phyloP scores from a whole-genome alignment of 2,329 filamentous ascomycete genomes.

The Coniochaeta sp. region DNA sequence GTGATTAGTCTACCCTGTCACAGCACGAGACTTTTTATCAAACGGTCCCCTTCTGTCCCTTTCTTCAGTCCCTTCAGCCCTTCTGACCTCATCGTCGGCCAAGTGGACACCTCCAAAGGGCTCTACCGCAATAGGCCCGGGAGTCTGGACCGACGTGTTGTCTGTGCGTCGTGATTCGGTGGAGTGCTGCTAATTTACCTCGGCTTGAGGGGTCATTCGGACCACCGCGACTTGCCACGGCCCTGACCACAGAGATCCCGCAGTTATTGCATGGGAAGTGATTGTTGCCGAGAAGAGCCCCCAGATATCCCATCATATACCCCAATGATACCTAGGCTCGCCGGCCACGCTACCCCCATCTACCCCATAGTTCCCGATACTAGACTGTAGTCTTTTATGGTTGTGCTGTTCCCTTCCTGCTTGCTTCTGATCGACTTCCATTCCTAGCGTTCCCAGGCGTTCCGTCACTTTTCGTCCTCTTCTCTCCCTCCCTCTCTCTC shows the following conservation, averaged over 20 bases:
- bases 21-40: not conserved
- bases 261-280: no score
- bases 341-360: constrained; percentile 6
- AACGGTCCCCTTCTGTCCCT: no score
- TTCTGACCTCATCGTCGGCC: not conserved
- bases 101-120: no score
- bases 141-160: not conserved
- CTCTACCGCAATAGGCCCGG: no score
- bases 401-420: constrained; percentile 1
- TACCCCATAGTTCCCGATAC: constrained; percentile 1
- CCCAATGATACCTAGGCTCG: constrained; percentile 13
- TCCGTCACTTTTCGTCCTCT: constrained; percentile 1
- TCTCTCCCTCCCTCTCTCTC: constrained; percentile 7
- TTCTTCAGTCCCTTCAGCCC: no score
- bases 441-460: not conserved
- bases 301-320: no score
- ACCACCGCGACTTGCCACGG: constrained; percentile 10
- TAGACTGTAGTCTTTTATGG: constrained; percentile 2
- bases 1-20: not conserved
- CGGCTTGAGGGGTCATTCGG: constrained; percentile 15
- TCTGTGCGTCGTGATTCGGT: not conserved
- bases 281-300: not conserved
- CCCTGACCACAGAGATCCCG: no score
- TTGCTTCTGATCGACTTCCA: not conserved
- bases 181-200: constrained; percentile 10